These are phyloP conservation scores for Penicillium crustosum DNA, from an alignment of 2,329 filamentous ascomycete species.

Conservation along the genomic window DNA sequence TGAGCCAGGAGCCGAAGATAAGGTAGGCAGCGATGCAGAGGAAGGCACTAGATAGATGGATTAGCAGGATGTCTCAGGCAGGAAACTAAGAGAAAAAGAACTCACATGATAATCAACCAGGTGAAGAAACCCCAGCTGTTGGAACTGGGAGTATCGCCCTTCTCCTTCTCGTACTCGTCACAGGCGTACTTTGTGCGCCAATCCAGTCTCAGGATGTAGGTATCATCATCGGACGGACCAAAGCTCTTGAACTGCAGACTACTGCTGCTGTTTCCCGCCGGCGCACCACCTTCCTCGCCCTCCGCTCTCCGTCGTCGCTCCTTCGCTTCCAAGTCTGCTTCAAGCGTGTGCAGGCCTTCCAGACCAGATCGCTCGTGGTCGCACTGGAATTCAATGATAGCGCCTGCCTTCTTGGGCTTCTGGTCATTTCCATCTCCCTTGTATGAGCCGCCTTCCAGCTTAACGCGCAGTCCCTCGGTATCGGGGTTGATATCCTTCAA, in stretches of 20 bases:
- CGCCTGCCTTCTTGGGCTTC: slow-evolving; percentile 59
- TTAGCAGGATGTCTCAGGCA: neutral
- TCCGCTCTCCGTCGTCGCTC: slow-evolving; percentile 15
- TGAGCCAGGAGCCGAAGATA: slow-evolving; percentile 97
- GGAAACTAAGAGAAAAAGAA: slow-evolving; percentile 18
- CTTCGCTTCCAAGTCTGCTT: slow-evolving; percentile 16
- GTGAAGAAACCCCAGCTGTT: slow-evolving; percentile 92
- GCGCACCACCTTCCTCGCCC: slow-evolving; percentile 19
- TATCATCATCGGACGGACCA: slow-evolving; percentile 56
- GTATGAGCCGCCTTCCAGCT: slow-evolving; percentile 61
- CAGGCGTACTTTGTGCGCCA: slow-evolving; percentile 91
- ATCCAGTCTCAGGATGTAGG: slow-evolving; percentile 68
- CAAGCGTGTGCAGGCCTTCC: slow-evolving; percentile 51
- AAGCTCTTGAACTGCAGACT: slow-evolving; percentile 79
- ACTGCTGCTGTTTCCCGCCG: slow-evolving; percentile 50
- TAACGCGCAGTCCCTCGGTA: slow-evolving; percentile 70
- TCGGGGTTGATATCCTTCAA: slow-evolving; percentile 66
- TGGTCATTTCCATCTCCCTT: slow-evolving; percentile 50
- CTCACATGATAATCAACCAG: slow-evolving; percentile 92
- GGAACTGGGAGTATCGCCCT: slow-evolving; percentile 42
- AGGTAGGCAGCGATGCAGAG: slow-evolving; percentile 83
- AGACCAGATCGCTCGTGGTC: slow-evolving; percentile 69
- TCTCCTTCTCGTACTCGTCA: slow-evolving; percentile 55
- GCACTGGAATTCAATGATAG: slow-evolving; percentile 83
- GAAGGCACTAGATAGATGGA: slow-evolving; percentile 65